These are phyloP conservation scores for Diddensiella caesifluorescens DNA, from an alignment of 805 yeast species.

Conservation along the genomic window DNA sequence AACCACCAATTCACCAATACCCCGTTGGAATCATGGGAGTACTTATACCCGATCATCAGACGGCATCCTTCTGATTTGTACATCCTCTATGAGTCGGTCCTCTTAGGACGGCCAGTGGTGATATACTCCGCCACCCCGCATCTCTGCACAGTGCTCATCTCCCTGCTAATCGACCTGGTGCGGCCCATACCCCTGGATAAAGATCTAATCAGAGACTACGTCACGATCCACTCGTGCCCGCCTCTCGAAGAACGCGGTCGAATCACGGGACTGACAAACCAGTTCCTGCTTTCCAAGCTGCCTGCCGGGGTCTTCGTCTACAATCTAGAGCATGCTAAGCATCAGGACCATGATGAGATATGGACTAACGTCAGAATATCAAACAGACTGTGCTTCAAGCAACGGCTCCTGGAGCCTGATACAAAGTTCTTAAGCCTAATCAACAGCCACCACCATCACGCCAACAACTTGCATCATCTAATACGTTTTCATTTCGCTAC, in stretches of 20 bases:
- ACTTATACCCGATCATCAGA: slow-evolving; percentile 6
- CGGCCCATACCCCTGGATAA: slow-evolving; percentile 19
- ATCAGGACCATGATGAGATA: slow-evolving; percentile 8
- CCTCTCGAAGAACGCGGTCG: slow-evolving; percentile 8
- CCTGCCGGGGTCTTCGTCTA: slow-evolving; percentile 1
- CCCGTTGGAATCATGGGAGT: slow-evolving; percentile 19
- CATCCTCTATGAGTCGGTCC: slow-evolving; percentile 21
- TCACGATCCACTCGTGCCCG: slow-evolving; percentile 24
- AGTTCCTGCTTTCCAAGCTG: slow-evolving; percentile 17
- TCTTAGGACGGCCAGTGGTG: slow-evolving; percentile 18
- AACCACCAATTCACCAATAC: slow-evolving; percentile 6
- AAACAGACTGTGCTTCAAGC: slow-evolving; percentile 5
- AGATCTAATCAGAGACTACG: slow-evolving; percentile 22
- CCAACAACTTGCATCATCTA: slow-evolving; percentile 9
- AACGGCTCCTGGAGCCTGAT: slow-evolving; percentile 15
- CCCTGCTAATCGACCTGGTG: slow-evolving; percentile 19
- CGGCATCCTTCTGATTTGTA: slow-evolving; percentile 19
- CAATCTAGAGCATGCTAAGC: neutral
- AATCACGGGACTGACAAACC: slow-evolving; percentile 24
- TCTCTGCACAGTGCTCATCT: slow-evolving; percentile 21
- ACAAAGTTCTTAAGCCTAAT: slow-evolving; percentile 9
- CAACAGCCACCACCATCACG: neutral
- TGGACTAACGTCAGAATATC: slow-evolving; percentile 7
- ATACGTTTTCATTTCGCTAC: slow-evolving; percentile 22
- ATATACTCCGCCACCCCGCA: slow-evolving; percentile 22